Evolutionary conservation across 73 alveolate species (phyloP).

Genomic region (Chromera velia): DNA sequence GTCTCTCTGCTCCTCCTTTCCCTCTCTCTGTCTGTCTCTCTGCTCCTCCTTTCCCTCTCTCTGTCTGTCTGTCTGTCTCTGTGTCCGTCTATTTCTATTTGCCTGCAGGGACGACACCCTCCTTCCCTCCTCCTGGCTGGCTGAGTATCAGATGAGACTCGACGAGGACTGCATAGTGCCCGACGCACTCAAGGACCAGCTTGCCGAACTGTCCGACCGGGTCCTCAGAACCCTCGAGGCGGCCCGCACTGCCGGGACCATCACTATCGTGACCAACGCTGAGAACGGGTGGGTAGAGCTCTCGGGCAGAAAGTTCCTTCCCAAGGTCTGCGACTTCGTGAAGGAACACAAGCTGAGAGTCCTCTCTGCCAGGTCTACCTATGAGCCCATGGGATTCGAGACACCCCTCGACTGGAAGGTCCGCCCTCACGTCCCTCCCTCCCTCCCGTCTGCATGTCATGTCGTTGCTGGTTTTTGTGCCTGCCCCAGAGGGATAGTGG

Average conservation of each 20-base stretch:
- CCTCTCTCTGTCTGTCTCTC: too few species aligned
- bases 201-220: not conserved
- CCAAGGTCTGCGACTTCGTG: not conserved
- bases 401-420: not conserved
- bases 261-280: not conserved
- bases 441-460: too few species aligned
- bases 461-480: too few species aligned
- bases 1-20: too few species aligned
- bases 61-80: too few species aligned
- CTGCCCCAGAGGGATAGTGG: too few species aligned
- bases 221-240: not conserved
- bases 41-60: too few species aligned
- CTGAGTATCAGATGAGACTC: not conserved
- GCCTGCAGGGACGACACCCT: not conserved
- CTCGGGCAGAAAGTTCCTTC: not conserved
- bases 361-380: not conserved
- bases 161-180: not conserved
- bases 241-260: not conserved
- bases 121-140: not conserved
- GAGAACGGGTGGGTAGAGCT: not conserved
- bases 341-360: not conserved
- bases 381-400: not conserved
- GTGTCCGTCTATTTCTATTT: too few species aligned
- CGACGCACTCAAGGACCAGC: not conserved
- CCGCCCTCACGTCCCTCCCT: too few species aligned